phyloP scores from a whole-genome alignment of 2,329 filamentous ascomycete species.

The Zasmidium citrigriseum region DNA sequence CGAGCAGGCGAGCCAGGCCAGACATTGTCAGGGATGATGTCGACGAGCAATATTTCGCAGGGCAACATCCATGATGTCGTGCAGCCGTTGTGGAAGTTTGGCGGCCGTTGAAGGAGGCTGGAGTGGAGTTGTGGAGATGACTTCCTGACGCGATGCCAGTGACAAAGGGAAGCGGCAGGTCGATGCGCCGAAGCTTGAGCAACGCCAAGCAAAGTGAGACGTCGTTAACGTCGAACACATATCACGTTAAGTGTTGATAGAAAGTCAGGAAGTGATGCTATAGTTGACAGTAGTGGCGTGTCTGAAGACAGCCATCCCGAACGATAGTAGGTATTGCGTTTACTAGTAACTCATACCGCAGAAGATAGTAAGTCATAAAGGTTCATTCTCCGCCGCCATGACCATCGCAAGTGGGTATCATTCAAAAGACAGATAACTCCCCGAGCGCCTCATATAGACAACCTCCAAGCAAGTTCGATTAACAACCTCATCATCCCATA shows the following conservation, averaged over 20 bases:
- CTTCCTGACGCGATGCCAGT: neutral
- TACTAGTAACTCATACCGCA: neutral
- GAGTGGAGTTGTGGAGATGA: neutral
- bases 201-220: neutral
- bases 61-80: neutral
- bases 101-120: neutral
- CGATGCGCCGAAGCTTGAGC: neutral
- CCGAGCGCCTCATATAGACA: neutral
- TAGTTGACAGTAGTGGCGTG: neutral
- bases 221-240: neutral
- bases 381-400: neutral
- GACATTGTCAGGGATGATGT: neutral
- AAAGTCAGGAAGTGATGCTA: neutral
- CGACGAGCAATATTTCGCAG: neutral
- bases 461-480: neutral
- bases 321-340: neutral
- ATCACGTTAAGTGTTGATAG: neutral
- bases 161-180: too few relatives aligned
- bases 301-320: neutral
- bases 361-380: neutral
- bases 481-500: too few relatives aligned
- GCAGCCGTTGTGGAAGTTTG: neutral
- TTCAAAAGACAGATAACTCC: neutral
- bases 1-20: conserved; percentile 8
- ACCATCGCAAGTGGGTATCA: neutral